phyloP scores from a whole-genome alignment of 2,329 filamentous ascomycete species.

The Fusarium scirpi region DNA sequence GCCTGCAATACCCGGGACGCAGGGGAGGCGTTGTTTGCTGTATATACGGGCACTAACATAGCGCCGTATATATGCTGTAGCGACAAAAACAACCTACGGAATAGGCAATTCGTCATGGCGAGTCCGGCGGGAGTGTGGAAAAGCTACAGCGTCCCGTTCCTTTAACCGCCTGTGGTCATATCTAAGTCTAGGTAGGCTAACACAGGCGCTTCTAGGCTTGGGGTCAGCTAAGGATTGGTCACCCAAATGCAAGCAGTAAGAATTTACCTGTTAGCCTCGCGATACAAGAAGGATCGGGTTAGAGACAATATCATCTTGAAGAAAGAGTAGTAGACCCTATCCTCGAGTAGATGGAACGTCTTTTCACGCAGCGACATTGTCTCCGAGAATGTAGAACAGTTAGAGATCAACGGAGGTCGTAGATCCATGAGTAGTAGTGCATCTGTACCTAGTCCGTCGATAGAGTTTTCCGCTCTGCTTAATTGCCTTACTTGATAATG shows the following conservation, averaged over 20 bases:
- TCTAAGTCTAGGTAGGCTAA: background rate
- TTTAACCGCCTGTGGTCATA: background rate
- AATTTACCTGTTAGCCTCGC: background rate
- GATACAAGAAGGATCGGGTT: background rate
- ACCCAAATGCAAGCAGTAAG: background rate
- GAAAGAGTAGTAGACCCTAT: background rate
- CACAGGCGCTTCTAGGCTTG: slow-evolving; percentile 2
- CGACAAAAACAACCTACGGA: background rate
- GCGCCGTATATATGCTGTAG: background rate
- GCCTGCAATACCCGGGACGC: slow-evolving; percentile 4
- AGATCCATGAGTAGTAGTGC: background rate
- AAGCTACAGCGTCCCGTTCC: background rate
- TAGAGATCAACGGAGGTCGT: background rate
- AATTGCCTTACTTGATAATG: background rate
- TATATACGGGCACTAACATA: background rate
- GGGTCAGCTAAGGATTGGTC: slow-evolving; percentile 18
- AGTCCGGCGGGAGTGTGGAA: background rate
- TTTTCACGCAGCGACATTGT: background rate
- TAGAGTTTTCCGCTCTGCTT: slow-evolving; percentile 14
- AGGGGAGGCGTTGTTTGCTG: slow-evolving; percentile 13
- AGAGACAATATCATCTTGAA: background rate
- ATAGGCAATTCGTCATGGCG: background rate
- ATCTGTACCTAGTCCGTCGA: background rate
- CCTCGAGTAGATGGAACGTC: background rate
- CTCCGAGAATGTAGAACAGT: background rate